Percentiles rank a stretch among this genome's conserved stretches.
Conservation (phyloP, 1,284 basidiomycete genomes). For the Exobasidium cylindrosporum region DNA sequence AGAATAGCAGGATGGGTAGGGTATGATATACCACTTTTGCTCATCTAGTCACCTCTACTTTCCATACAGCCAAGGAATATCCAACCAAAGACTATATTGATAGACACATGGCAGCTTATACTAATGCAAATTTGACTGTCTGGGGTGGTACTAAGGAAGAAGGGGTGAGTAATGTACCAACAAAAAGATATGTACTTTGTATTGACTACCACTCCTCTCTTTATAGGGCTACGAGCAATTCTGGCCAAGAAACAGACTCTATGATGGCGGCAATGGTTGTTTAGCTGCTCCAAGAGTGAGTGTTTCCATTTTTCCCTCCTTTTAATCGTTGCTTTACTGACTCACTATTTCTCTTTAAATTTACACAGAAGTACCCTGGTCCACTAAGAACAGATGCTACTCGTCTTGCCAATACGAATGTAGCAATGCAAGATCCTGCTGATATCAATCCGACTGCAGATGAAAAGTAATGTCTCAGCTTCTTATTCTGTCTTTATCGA, state of each 20-base stretch:
- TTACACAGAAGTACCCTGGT: slow-evolving; percentile 2
- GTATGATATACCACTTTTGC: no score
- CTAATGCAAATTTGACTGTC: slow-evolving; percentile 44
- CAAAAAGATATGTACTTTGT: background rate
- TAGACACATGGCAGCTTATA: slow-evolving; percentile 45
- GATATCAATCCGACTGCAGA: background rate
- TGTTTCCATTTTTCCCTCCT: background rate
- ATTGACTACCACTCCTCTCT: background rate
- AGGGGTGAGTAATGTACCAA: background rate
- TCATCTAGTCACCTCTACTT: no score
- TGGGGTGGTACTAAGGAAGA: slow-evolving; percentile 30
- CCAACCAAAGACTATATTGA: slow-evolving; percentile 52
- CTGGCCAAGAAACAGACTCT: slow-evolving; percentile 6
- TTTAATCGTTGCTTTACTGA: slow-evolving; percentile 1
- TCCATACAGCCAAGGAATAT: background rate
- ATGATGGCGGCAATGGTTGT: slow-evolving; percentile 4
- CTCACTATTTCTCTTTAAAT: no score
- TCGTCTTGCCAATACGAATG: background rate
- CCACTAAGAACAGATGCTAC: background rate
- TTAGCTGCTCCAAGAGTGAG: background rate
- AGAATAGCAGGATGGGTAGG: no score
- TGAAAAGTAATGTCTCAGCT: no score
- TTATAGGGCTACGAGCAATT: slow-evolving; percentile 2
- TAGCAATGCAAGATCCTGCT: background rate
- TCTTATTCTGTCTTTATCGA: no score